These are phyloP conservation scores for Schizochytrium sp. DNA, from an alignment of 108 stramenopile species.

Conservation along the genomic window DNA sequence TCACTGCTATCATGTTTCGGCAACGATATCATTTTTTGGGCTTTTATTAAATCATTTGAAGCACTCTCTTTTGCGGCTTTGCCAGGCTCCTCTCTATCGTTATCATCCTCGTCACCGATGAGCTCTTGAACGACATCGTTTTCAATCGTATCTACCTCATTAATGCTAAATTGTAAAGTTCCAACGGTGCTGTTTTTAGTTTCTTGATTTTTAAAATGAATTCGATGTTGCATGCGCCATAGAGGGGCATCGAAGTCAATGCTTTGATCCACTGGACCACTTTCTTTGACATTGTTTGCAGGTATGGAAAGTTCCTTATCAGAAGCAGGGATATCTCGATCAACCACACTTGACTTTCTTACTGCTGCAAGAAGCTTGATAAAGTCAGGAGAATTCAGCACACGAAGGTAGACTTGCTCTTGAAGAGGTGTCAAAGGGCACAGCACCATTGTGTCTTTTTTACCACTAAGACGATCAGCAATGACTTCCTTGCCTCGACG, in stretches of 20 bases:
- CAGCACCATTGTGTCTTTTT: conserved; percentile 42
- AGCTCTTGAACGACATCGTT: too few species aligned
- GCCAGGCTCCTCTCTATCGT: not conserved
- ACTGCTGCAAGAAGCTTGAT: conserved; percentile 16
- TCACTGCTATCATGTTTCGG: conserved; percentile 56
- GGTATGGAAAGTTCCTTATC: not conserved
- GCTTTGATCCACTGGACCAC: not conserved
- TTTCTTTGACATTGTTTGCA: not conserved
- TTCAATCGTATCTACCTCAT: too few species aligned
- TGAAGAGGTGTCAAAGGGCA: conserved; percentile 6
- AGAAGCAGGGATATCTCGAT: not conserved
- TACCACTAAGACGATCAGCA: not conserved
- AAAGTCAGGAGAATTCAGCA: conserved; percentile 43
- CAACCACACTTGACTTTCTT: not conserved
- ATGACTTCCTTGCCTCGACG: conserved; percentile 53
- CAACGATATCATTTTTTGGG: not conserved
- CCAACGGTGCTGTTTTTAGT: too few species aligned
- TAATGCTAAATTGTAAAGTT: too few species aligned
- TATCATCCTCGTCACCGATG: not conserved
- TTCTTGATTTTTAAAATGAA: not conserved
- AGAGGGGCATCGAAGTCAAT: not conserved
- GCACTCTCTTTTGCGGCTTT: not conserved
- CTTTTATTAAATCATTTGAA: not conserved
- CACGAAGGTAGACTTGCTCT: conserved; percentile 32
- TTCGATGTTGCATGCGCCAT: conserved; percentile 36